phyloP scores from a whole-genome alignment of 345 rosid genomes.

The Anacardium occidentale region DNA sequence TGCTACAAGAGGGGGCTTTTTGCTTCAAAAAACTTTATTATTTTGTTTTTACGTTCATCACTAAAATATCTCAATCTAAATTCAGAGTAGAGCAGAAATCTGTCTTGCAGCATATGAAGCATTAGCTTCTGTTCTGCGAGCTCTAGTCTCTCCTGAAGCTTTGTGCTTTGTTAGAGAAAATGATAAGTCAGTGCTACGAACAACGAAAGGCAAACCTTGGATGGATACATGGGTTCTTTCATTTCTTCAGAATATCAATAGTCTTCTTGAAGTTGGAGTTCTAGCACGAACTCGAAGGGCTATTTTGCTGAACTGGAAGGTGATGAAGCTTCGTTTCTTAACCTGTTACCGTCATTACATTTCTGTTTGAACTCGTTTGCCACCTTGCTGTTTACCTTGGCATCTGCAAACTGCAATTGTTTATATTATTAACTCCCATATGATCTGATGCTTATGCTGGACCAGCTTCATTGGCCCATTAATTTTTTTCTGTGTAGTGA shows the following conservation, averaged over 20 bases:
- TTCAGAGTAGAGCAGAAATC: constrained; percentile 74
- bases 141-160: constrained; percentile 54
- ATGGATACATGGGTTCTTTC: constrained; percentile 60
- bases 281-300: constrained; percentile 75
- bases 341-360: background rate
- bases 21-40: background rate
- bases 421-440: background rate
- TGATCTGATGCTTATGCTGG: background rate
- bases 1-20: background rate
- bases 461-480: background rate
- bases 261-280: constrained; percentile 64
- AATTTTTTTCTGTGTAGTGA: background rate
- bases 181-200: constrained; percentile 30
- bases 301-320: constrained; percentile 86
- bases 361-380: background rate
- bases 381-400: background rate
- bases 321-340: constrained; percentile 28
- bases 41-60: constrained; percentile 5
- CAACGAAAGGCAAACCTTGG: constrained; percentile 45
- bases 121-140: constrained; percentile 52
- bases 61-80: constrained; percentile 27
- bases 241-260: constrained; percentile 70
- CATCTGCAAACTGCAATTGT: background rate
- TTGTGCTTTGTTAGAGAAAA: constrained; percentile 46
- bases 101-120: constrained; percentile 79